Base-by-base conservation (phyloP, 1,139 yeast species). In the Pichia sp. region DNA sequence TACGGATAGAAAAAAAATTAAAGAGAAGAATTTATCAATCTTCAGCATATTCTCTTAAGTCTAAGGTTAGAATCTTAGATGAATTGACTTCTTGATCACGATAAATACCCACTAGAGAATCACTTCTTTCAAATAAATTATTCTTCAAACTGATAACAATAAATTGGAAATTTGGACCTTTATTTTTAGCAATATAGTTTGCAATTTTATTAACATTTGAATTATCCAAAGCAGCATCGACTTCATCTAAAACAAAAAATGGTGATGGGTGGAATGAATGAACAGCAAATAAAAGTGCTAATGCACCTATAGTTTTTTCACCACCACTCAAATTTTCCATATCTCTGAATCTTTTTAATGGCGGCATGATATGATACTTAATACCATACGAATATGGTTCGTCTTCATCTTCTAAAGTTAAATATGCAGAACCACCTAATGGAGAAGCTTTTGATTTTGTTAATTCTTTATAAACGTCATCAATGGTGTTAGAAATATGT, bases 321-420 rank as follows among this genome's bases (percentile, higher is more conserved):
- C 99, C 99, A 42, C 98, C 99, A 0, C 97, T 87, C 12, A 92
- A 70, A 50, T 86, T 76, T 48, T 87, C 96, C 89, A 92, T 90
- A 55, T 87, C 97, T 57, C 94, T 76, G 62, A 89, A 92, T 54
- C 97, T 73, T 58, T 92, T 94, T 79, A 86, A 76, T 10, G 98
- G 98, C 1, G 98, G 97, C 84, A 90, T 90, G 1, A 96, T 96
- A 61, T 89, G 95, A 58, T 87, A 94, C 55, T 81, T 84, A 43
- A 89, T 74, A 1, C 97, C 98, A 0, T 80, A 79, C 36, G 76
- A 65, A 57, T 82, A 94, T 6, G 96, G 97, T 55, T 86, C 95
- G 46, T 87, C 96, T 51, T 84, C 94, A 58, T 87, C 92, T 56
- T 87, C 96, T 35, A 89, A 66, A 1, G 92, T 83, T 51, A 92